These are phyloP conservation scores for Tricholoma terreum DNA, from an alignment of 768 basidiomycete species.

Conservation along the genomic window DNA sequence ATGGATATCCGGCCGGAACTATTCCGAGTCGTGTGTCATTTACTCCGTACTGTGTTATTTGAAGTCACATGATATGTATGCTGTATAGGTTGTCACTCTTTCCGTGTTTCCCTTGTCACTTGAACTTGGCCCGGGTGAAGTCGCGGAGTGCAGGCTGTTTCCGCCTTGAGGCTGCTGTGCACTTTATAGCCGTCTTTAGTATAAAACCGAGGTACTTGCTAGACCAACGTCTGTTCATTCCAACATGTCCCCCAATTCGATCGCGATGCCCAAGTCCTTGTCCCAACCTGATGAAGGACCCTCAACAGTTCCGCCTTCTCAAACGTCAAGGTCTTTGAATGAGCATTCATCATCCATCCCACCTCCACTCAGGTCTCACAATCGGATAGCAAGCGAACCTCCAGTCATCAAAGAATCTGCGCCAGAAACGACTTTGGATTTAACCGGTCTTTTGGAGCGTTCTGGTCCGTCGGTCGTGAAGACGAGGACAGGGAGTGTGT, in stretches of 20 bases:
- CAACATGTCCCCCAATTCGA: conserved; percentile 13
- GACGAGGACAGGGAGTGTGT: conserved; percentile 77
- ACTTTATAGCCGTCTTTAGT: background rate
- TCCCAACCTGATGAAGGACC: conserved; percentile 8
- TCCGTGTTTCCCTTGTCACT: too few species aligned
- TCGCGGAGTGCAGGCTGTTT: too few species aligned
- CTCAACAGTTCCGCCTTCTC: conserved; percentile 10
- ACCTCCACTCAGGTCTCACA: conserved; percentile 1
- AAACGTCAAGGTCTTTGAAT: background rate
- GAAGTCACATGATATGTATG: too few species aligned
- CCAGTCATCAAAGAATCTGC: conserved; percentile 12
- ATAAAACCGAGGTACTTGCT: background rate
- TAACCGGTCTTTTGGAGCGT: conserved; percentile 59
- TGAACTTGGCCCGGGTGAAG: too few species aligned
- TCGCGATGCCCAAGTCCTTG: conserved; percentile 5
- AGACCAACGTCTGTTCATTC: background rate
- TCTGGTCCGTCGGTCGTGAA: conserved; percentile 78
- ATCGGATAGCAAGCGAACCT: conserved; percentile 11
- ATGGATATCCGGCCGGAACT: too few species aligned
- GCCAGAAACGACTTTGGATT: conserved; percentile 44
- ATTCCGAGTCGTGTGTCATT: too few species aligned
- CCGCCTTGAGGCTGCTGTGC: conserved; percentile 7
- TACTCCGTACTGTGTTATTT: too few species aligned
- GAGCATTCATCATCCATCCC: conserved; percentile 15
- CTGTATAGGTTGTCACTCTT: too few species aligned